phyloP scores from a whole-genome alignment of 2,329 filamentous ascomycete genomes.

The Myriosclerotinia duriaeana region DNA sequence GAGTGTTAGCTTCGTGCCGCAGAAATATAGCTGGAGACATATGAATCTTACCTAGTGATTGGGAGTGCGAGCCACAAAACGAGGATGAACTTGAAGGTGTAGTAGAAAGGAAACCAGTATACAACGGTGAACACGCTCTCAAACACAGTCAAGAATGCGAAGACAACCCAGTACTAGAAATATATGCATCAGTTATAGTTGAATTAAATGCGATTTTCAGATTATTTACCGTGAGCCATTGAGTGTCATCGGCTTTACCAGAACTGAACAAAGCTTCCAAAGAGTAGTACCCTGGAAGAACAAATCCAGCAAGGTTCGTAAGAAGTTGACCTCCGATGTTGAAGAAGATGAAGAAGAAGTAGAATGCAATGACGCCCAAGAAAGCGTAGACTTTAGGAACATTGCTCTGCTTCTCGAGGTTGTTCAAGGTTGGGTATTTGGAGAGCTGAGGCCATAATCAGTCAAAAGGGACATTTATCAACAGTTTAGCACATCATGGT shows the following conservation, averaged over 20 bases:
- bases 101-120: conserved; percentile 99
- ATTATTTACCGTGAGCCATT: conserved; percentile 68
- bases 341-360: conserved; percentile 91
- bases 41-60: conserved; percentile 75
- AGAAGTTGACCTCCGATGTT: conserved; percentile 87
- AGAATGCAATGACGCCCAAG: conserved; percentile 72
- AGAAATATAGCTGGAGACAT: neutral
- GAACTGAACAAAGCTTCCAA: conserved; percentile 72
- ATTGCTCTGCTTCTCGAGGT: conserved; percentile 80
- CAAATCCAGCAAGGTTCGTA: conserved; percentile 82
- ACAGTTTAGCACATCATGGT: neutral
- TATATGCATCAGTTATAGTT: conserved; percentile 25
- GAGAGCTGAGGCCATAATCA: conserved; percentile 58
- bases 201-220: conserved; percentile 4
- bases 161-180: conserved; percentile 80
- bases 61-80: conserved; percentile 97
- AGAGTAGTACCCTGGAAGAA: conserved; percentile 83
- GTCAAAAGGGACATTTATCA: neutral
- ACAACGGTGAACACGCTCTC: conserved; percentile 82
- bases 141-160: conserved; percentile 76
- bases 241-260: conserved; percentile 74
- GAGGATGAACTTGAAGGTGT: conserved; percentile 98
- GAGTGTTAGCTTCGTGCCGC: conserved; percentile 27
- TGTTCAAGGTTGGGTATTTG: conserved; percentile 80
- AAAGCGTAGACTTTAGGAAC: conserved; percentile 84